phyloP scores from a whole-genome alignment of 78 protist genomes.

The Dictyostelium firmibasis region DNA sequence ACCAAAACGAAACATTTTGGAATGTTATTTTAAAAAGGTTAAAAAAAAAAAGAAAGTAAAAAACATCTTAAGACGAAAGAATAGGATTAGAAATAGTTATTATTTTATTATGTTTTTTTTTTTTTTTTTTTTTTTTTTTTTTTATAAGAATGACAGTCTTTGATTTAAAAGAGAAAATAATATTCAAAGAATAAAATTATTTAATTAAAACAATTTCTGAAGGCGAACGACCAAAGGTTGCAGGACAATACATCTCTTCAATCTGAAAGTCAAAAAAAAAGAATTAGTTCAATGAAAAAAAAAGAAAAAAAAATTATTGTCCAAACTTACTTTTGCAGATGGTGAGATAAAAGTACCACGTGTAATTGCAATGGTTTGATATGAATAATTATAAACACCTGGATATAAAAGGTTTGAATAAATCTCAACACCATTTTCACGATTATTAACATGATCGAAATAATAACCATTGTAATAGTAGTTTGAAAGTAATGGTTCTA shows the following conservation, averaged over 20 bases:
- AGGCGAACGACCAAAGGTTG: conserved; percentile 37
- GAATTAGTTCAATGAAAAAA: neutral
- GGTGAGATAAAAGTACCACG: conserved; percentile 43
- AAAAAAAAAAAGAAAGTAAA: no score
- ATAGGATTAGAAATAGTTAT: no score
- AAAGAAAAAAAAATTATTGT: neutral
- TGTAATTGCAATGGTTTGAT: neutral
- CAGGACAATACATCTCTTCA: conserved; percentile 56
- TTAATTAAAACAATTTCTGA: conserved; percentile 9
- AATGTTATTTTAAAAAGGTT: no score
- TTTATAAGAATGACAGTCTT: no score
- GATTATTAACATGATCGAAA: neutral
- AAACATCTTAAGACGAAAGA: no score
- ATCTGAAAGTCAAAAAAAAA: neutral
- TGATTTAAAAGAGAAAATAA: neutral
- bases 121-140: no score
- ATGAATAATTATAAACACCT: neutral
- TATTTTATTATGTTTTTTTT: neutral
- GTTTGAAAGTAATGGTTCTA: conserved; percentile 10
- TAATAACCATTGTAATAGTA: neutral
- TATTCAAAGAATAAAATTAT: neutral
- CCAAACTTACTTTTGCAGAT: conserved; percentile 8
- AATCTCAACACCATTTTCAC: conserved; percentile 51
- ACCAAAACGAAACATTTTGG: no score
- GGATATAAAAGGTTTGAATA: conserved; percentile 16